Percentiles rank a stretch among this genome's conserved stretches.
Evolutionary conservation across 306 rosid genomes (phyloP).

Genomic region (Rubus parviflorus): DNA sequence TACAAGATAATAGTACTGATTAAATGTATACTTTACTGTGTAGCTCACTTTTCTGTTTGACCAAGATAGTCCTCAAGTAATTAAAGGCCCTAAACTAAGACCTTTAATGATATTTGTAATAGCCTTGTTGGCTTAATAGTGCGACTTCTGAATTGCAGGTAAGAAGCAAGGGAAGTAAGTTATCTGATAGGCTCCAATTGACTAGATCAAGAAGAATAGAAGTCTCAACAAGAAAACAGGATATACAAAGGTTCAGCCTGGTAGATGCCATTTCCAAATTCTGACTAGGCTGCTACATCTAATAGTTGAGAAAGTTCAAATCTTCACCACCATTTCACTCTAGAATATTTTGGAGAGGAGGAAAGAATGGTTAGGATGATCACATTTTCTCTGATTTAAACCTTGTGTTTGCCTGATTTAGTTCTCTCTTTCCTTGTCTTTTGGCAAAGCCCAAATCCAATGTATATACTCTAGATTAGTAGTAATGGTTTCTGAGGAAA

Average conservation of each 20-base stretch:
- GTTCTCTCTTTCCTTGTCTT: constrained; percentile 3
- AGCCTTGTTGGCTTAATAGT: constrained; percentile 21
- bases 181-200: constrained; percentile 17
- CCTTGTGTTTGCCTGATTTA: background rate
- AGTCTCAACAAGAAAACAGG: constrained; percentile 14
- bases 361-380: constrained; percentile 9
- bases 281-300: constrained; percentile 25
- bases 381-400: background rate
- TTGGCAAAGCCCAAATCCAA: background rate
- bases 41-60: background rate
- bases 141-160: constrained; percentile 43
- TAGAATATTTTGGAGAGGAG: constrained; percentile 5
- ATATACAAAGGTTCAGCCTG: constrained; percentile 12
- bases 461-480: constrained; percentile 22
- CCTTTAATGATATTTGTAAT: background rate
- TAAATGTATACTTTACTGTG: background rate
- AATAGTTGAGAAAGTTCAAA: background rate
- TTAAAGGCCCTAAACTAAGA: background rate
- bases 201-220: constrained; percentile 20
- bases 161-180: constrained; percentile 52
- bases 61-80: background rate
- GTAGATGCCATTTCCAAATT: constrained; percentile 26
- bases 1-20: constrained; percentile 18
- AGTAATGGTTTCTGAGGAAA: constrained; percentile 14
- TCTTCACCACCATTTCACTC: background rate